Conservation (phyloP, 2,329 filamentous ascomycete species). For the Stagonosporopsis chrysanthemi region DNA sequence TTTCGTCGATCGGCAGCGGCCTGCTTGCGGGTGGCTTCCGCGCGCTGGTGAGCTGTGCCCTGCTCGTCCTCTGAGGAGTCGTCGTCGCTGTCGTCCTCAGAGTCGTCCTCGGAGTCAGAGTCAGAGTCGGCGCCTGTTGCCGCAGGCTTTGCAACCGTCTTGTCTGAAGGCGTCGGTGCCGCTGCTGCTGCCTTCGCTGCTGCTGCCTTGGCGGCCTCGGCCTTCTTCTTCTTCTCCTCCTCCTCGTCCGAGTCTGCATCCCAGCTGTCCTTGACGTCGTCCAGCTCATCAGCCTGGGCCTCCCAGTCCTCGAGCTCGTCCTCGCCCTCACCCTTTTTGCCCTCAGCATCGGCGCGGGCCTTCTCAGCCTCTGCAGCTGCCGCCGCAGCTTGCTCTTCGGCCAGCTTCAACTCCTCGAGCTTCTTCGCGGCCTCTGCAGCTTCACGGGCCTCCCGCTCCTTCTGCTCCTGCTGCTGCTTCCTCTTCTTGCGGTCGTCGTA, state of each 20-base stretch:
- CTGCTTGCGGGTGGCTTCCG: slow-evolving; percentile 79
- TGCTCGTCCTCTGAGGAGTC: slow-evolving; percentile 76
- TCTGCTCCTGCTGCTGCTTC: slow-evolving; percentile 66
- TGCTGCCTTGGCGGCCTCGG: slow-evolving; percentile 42
- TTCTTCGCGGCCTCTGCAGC: slow-evolving; percentile 65
- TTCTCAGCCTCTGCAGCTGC: slow-evolving; percentile 78
- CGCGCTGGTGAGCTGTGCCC: slow-evolving; percentile 73
- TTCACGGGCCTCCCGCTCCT: slow-evolving; percentile 53
- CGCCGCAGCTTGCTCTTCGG: slow-evolving; percentile 75
- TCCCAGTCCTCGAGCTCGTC: slow-evolving; percentile 87
- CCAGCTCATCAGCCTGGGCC: slow-evolving; percentile 74
- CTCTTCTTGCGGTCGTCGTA: slow-evolving; percentile 82
- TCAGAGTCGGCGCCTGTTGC: slow-evolving; percentile 34
- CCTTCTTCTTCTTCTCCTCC: slow-evolving; percentile 56
- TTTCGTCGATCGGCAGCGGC: slow-evolving; percentile 88
- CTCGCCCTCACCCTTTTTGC: slow-evolving; percentile 67
- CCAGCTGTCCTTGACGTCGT: slow-evolving; percentile 92
- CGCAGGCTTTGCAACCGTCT: slow-evolving; percentile 19
- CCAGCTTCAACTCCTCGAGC: slow-evolving; percentile 60
- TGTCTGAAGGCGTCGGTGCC: slow-evolving; percentile 13
- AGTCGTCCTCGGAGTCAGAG: slow-evolving; percentile 50
- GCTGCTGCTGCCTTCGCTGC: slow-evolving; percentile 37
- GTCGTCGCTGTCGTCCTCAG: slow-evolving; percentile 68
- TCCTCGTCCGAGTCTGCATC: slow-evolving; percentile 85
- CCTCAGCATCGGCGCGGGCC: slow-evolving; percentile 61